Conservation (phyloP, 2,329 filamentous ascomycete species). For the Lasiodiplodia sp. region DNA sequence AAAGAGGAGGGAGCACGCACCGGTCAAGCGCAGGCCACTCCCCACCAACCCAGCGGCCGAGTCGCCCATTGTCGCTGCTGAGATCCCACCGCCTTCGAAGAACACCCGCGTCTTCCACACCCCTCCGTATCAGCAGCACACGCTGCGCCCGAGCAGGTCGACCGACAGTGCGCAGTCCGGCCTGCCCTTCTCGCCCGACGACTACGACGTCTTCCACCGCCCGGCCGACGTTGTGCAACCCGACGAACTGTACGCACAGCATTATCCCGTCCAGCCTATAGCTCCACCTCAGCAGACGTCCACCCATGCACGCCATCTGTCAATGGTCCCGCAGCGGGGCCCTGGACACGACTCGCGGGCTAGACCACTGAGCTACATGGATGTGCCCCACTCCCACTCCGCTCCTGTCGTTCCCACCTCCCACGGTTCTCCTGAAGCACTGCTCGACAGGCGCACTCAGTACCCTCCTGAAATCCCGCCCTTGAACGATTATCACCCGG, state of each 20-base stretch:
- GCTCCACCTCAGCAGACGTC: conserved; percentile 13
- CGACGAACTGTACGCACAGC: conserved; percentile 9
- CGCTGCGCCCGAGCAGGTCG: conserved; percentile 29
- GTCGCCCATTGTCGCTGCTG: conserved; percentile 37
- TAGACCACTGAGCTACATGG: conserved; percentile 38
- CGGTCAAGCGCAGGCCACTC: conserved; percentile 82
- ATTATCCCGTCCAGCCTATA: conserved; percentile 25
- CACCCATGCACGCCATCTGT: conserved; percentile 22
- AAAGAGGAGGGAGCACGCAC: conserved; percentile 60
- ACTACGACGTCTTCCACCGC: conserved; percentile 25
- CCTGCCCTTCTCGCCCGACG: conserved; percentile 26
- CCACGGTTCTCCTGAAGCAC: conserved; percentile 24
- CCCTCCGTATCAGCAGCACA: conserved; percentile 35
- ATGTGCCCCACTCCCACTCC: conserved; percentile 54
- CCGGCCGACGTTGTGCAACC: background rate
- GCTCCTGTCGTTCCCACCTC: conserved; percentile 42
- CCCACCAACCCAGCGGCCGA: conserved; percentile 73
- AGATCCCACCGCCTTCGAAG: conserved; percentile 31
- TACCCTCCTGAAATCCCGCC: conserved; percentile 29
- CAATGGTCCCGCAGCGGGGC: conserved; percentile 34
- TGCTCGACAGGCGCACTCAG: conserved; percentile 11
- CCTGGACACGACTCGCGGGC: conserved; percentile 40
- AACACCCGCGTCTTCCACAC: conserved; percentile 43
- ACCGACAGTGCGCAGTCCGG: conserved; percentile 10
- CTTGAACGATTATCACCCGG: conserved; percentile 1